These are phyloP conservation scores for maize (Zea mays) DNA, from an alignment of 176 grass and related monocot species.

Conservation along the genomic window DNA sequence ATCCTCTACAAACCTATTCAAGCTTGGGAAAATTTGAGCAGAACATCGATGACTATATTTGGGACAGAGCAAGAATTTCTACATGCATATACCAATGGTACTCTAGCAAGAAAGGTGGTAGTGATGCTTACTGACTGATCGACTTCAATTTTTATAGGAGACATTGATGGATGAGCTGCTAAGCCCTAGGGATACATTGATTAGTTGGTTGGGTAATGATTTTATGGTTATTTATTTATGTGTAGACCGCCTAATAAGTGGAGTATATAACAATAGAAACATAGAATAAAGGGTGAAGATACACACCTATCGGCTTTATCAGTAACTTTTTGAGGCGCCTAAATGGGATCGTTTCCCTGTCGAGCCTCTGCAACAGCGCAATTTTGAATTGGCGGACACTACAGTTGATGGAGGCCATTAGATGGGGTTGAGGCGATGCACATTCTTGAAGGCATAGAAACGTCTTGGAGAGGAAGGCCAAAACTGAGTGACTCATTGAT, in stretches of 20 bases:
- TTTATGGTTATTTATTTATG: too few species aligned
- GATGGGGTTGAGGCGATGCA: conserved; percentile 78
- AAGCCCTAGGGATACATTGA: conserved; percentile 42
- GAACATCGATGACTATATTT: too few species aligned
- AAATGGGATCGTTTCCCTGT: conserved; percentile 88
- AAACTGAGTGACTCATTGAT: too few species aligned
- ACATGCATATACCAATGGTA: not conserved
- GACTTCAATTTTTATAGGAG: conserved; percentile 71
- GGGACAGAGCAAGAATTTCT: too few species aligned
- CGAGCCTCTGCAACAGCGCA: conserved; percentile 67
- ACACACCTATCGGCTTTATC: conserved; percentile 82
- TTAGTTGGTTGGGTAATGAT: too few species aligned
- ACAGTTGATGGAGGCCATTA: conserved; percentile 65
- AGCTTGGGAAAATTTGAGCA: too few species aligned
- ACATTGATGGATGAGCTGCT: conserved; percentile 81
- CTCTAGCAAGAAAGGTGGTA: not conserved
- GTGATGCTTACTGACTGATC: conserved; percentile 55
- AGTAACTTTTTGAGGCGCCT: conserved; percentile 74
- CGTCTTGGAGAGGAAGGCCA: conserved; percentile 32
- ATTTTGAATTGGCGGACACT: conserved; percentile 93
- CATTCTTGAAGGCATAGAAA: conserved; percentile 92
- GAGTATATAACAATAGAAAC: too few species aligned
- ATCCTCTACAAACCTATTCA: too few species aligned
- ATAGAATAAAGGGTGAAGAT: not conserved
- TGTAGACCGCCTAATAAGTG: too few species aligned